A percentile compares a stretch with the other conserved stretches of the same genome.
Conservation (phyloP, 2,329 filamentous ascomycete genomes). For the Elsinoe arachidis region DNA sequence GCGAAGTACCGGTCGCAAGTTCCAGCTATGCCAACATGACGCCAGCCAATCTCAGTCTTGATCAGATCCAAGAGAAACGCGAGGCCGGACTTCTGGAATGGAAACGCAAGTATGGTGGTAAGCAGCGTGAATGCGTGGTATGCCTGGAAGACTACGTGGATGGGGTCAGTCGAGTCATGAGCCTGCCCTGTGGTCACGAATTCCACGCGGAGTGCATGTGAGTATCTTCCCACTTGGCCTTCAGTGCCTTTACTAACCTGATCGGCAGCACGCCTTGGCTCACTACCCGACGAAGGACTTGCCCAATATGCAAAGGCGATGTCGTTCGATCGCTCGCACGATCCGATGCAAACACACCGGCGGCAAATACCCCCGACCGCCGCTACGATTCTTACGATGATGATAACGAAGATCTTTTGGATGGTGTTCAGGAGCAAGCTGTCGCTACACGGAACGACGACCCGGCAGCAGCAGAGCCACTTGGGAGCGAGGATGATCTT, state of each 20-base stretch:
- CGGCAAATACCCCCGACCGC: constrained; percentile 15
- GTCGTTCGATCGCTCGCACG: constrained; percentile 56
- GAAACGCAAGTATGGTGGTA: constrained; percentile 52
- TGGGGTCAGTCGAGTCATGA: constrained; percentile 92
- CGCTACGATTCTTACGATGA: constrained; percentile 17
- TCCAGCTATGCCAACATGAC: constrained; percentile 21
- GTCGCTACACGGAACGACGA: constrained; percentile 26
- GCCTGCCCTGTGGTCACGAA: constrained; percentile 91
- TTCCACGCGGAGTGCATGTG: constrained; percentile 98
- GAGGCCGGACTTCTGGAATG: constrained; percentile 42
- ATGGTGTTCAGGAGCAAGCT: constrained; percentile 27
- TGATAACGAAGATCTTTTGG: constrained; percentile 20
- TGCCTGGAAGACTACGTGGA: constrained; percentile 95
- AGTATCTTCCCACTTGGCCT: constrained; percentile 33
- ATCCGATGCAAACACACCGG: constrained; percentile 12
- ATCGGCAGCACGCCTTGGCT: constrained; percentile 78
- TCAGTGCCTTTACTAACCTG: not conserved
- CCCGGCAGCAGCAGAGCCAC: constrained; percentile 23
- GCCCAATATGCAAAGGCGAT: constrained; percentile 96
- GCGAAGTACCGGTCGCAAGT: constrained; percentile 41
- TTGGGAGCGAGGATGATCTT: constrained; percentile 25
- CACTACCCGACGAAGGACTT: constrained; percentile 89
- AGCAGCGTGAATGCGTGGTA: constrained; percentile 83
- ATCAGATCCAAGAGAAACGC: constrained; percentile 45
- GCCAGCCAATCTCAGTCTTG: constrained; percentile 22